Base-by-base conservation (phyloP, 768 basidiomycete genomes). In the Exsudoporus frostii region DNA sequence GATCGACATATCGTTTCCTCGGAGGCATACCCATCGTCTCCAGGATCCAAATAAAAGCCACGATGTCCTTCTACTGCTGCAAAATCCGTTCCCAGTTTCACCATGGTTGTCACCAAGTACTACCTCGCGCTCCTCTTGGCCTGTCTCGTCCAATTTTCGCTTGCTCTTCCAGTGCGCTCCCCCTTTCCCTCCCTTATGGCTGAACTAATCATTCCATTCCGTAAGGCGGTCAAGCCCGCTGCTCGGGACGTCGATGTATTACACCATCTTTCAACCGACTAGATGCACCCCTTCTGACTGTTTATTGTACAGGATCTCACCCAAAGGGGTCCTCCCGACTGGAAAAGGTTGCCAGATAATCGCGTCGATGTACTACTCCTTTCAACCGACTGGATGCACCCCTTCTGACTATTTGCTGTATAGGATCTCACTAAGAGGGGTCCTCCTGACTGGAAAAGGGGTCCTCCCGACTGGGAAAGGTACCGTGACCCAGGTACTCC, bases 381-480 rank as follows among this genome's bases (percentile, higher is more conserved):
- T 10, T 43, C 20, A 17, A 5, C 39, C 15, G 7, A 15, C 25
- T 7, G 27, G 29, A 29, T 33, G 6, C 34, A 15, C 0, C 46
- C 5, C 20, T 48, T 41, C 50, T 59, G 11, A 69, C 15, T 2
- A n/a, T 11, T 4, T 30, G 6, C 15, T 41, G 17, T 37, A 41
- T 38, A 67, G 66, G 41, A 19, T n/a, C 68, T 66, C 5, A 48
- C 46, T n/a, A n/a, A n/a, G n/a, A n/a, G n/a, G n/a, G n/a, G 7
- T 25, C 42, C 53, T 40, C 57, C 69, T 8, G 70, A 71, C 62
- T 70, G 68, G 68, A 70, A 58, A 53, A 44, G 30, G 8, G 46
- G 45, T 38, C 22, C n/a, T n/a, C n/a, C n/a, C n/a, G n/a, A n/a
- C n/a, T n/a, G n/a, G n/a, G n/a, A n/a, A n/a, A n/a, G n/a, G n/a